Conservation (phyloP, 1,284 basidiomycete species). For the Schizophyllum amplum region DNA sequence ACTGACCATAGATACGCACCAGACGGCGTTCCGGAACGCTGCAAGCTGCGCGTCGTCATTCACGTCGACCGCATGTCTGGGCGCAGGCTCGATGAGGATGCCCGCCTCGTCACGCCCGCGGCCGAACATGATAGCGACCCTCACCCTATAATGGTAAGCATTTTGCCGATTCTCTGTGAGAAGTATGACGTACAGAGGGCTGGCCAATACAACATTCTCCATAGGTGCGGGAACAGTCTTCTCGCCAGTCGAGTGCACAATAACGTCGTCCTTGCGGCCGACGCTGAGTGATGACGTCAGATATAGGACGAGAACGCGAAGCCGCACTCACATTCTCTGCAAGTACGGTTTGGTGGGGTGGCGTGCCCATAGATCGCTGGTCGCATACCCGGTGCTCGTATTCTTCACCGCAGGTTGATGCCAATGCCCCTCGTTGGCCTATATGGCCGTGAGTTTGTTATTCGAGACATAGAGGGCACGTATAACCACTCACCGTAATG, state of each 20-base stretch:
- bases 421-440: neutral
- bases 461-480: neutral
- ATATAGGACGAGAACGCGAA: neutral
- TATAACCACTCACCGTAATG: neutral
- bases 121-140: slow-evolving; percentile 17
- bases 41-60: slow-evolving; percentile 13
- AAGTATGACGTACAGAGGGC: slow-evolving; percentile 9
- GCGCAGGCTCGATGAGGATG: slow-evolving; percentile 21
- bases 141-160: neutral
- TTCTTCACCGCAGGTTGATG: neutral
- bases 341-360: slow-evolving; percentile 1
- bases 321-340: neutral
- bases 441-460: neutral
- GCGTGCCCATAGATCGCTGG: neutral
- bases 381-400: neutral
- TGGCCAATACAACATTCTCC: slow-evolving; percentile 14
- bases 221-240: slow-evolving; percentile 15
- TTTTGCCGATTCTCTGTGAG: neutral
- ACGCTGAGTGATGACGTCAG: slow-evolving; percentile 1
- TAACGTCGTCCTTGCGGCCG: slow-evolving; percentile 15
- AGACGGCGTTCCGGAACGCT: neutral
- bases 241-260: slow-evolving; percentile 14
- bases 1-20: too few relatives aligned
- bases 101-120: slow-evolving; percentile 8
- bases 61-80: slow-evolving; percentile 25